Percentiles rank a stretch among this genome's conserved stretches.
These are phyloP conservation scores for Dicorynia guianensis DNA, from an alignment of 306 rosid genomes.

Conservation along the genomic window DNA sequence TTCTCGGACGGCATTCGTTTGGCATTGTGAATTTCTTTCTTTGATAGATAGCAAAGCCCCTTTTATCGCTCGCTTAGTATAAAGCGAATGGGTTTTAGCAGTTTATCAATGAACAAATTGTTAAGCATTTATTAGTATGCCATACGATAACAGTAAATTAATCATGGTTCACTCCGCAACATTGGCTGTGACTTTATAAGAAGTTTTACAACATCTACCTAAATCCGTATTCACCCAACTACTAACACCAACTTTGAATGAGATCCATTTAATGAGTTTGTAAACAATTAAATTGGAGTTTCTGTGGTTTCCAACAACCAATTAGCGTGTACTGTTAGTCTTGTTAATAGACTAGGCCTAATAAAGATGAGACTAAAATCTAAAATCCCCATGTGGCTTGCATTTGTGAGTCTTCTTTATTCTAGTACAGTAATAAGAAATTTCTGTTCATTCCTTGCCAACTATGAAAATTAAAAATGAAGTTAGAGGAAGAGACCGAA, in stretches of 20 bases:
- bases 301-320: neutral
- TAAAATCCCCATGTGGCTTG: neutral
- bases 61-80: too few relatives aligned
- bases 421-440: neutral
- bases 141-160: neutral
- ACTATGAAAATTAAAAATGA: neutral
- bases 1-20: neutral
- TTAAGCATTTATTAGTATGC: neutral
- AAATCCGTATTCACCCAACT: constrained; percentile 2
- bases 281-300: neutral
- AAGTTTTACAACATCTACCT: constrained; percentile 4
- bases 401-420: neutral
- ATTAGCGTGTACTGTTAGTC: neutral
- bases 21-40: neutral
- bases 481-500: neutral
- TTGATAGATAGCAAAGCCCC: neutral
- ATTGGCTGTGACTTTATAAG: neutral
- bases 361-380: neutral
- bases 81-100: neutral
- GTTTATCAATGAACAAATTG: neutral
- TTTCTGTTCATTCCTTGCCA: neutral
- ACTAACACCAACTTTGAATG: neutral
- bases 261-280: neutral
- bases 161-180: neutral
- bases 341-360: neutral